Evolutionary conservation across 768 basidiomycete genomes (phyloP).

Genomic region (Mycena crocata): DNA sequence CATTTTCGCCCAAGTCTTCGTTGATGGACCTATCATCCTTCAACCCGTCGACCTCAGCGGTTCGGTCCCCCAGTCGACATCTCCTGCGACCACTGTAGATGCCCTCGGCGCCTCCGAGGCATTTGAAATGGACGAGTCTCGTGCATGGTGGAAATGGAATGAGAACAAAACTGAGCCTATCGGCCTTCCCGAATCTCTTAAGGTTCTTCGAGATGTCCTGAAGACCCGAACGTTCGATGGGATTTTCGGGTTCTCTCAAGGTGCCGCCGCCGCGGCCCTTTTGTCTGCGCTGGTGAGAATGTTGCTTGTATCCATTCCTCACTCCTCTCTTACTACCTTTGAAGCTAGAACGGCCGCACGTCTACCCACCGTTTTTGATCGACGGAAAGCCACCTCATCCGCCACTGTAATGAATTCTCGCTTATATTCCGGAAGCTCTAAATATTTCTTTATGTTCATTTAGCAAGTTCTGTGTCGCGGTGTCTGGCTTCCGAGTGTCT

Average conservation of each 20-base stretch:
- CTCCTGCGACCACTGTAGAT: slow-evolving; percentile 31
- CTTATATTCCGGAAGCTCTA: neutral
- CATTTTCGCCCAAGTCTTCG: slow-evolving; percentile 64
- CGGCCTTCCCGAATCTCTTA: slow-evolving; percentile 71
- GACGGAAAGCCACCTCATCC: slow-evolving; percentile 77
- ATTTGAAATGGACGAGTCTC: slow-evolving; percentile 53
- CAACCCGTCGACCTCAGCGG: slow-evolving; percentile 69
- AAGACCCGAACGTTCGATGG: slow-evolving; percentile 74
- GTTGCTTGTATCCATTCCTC: neutral
- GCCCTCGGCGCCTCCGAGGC: slow-evolving; percentile 53
- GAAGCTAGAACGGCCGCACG: slow-evolving; percentile 65
- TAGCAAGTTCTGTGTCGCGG: slow-evolving; percentile 81
- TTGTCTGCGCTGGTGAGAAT: slow-evolving; percentile 73
- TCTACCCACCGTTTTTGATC: slow-evolving; percentile 68
- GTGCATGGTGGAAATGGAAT: slow-evolving; percentile 80
- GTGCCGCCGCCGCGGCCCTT: slow-evolving; percentile 79
- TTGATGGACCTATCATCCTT: slow-evolving; percentile 78
- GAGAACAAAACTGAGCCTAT: slow-evolving; percentile 59
- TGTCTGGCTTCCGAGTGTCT: slow-evolving; percentile 74
- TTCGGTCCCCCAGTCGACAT: slow-evolving; percentile 26
- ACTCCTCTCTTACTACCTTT: neutral
- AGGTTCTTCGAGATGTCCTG: slow-evolving; percentile 66
- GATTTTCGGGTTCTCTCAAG: slow-evolving; percentile 57
- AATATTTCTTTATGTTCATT: neutral
- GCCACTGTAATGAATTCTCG: slow-evolving; percentile 67